Base-by-base conservation (phyloP, 495 filamentous ascomycete genomes). In the Bombardia bombarda region DNA sequence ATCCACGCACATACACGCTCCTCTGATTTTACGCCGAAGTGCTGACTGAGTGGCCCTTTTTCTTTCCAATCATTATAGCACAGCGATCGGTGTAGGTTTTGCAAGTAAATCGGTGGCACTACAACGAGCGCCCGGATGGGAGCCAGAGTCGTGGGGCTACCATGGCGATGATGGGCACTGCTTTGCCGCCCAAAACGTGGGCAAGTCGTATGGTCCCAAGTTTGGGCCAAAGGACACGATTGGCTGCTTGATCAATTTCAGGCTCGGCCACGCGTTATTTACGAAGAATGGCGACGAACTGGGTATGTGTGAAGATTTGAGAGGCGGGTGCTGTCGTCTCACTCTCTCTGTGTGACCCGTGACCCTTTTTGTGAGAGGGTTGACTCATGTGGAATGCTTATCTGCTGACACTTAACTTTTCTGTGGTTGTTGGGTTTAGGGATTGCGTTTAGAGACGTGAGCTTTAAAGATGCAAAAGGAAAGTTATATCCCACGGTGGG, bases 141-240 rank as follows among this genome's bases (percentile, higher is more conserved):
- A 99, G 55, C 79, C 80, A 17, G 88, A 95, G 32, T 95, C 89
- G 1, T 99, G 87, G 87, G 92, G 86, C 26, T 99, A 95, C 56
- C 92, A 99, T 56, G 90, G 92, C 19, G 93, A 99, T 58, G 92
- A 99, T 61, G 92, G 92, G 22, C 80, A 90, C 50, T 79, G 79
- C 32, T 99, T 93, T 55, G 78, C 82, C 34, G 79, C 82, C 17
- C 74, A 82, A 37, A 80, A 77, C 16, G 77, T 78, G 28, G 87
- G 90, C 7, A 87, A 87, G 53, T 57, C 72, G 6, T 95, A 88
- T 57, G 87, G 86, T 0, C 79, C 78, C 18, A 77, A 73, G 3
- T 96, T 87, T 58, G 62, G 58, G 9, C 45, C 58, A 55, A 73
- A 76, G n/a, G 92, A 99, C 68, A 80, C 82, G 4, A 80, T 97